Conservation (phyloP, 2,329 filamentous ascomycete species). For the Lasiodiplodia hormozganensis region DNA sequence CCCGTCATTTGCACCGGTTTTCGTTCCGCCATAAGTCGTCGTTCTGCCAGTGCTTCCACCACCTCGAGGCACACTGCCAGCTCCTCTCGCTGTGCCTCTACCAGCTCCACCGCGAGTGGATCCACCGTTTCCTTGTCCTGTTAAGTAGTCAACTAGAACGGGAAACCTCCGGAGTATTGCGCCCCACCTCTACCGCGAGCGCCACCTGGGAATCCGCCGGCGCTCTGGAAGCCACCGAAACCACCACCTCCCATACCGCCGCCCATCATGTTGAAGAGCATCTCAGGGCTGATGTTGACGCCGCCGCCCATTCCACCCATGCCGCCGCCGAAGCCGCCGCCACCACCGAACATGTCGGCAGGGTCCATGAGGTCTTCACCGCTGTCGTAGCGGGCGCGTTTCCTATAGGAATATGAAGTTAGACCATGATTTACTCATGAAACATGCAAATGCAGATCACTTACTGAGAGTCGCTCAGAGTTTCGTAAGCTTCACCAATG, state of each 20-base stretch:
- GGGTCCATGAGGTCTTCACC: slow-evolving; percentile 91
- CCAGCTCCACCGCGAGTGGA: background rate
- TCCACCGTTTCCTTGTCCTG: background rate
- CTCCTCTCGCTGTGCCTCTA: background rate
- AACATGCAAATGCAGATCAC: slow-evolving; percentile 46
- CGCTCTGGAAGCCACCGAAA: slow-evolving; percentile 16
- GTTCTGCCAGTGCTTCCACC: slow-evolving; percentile 19
- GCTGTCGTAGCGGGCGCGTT: slow-evolving; percentile 88
- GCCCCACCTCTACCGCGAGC: slow-evolving; percentile 24
- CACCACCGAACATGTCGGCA: slow-evolving; percentile 79
- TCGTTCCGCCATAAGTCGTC: background rate
- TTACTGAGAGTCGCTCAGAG: slow-evolving; percentile 89
- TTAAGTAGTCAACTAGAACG: slow-evolving; percentile 23
- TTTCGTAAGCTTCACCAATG: slow-evolving; percentile 96
- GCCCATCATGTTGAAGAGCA: slow-evolving; percentile 33
- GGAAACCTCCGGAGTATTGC: slow-evolving; percentile 20
- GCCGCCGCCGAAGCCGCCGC: slow-evolving; percentile 49
- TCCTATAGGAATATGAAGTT: slow-evolving; percentile 53
- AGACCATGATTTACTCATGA: background rate
- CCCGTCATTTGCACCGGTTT: background rate
- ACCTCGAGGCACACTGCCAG: slow-evolving; percentile 11
- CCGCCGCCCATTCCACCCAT: slow-evolving; percentile 49
- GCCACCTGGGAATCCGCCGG: slow-evolving; percentile 11
- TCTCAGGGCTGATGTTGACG: slow-evolving; percentile 57
- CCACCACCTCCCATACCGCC: slow-evolving; percentile 17